A percentile compares a stretch with the other conserved stretches of the same genome.
These are phyloP conservation scores for Sugiyamaella americana DNA, from an alignment of 805 yeast species.

Conservation along the genomic window DNA sequence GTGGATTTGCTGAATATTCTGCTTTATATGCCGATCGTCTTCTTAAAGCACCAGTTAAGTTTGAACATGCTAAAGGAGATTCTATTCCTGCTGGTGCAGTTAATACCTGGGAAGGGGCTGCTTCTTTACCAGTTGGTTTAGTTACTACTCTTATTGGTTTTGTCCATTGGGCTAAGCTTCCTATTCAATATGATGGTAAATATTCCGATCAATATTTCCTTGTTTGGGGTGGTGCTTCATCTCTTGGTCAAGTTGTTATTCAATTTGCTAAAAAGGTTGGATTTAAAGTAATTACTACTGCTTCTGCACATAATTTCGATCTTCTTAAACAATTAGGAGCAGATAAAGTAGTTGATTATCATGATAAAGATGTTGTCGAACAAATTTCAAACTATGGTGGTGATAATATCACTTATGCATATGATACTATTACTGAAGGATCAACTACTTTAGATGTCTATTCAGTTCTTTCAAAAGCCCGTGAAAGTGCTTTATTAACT, in stretches of 20 bases:
- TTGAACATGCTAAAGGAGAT: slow-evolving; percentile 15
- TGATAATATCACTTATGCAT: slow-evolving; percentile 22
- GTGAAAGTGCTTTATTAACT: too few species aligned
- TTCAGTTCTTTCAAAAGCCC: too few species aligned
- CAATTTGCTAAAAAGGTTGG: slow-evolving; percentile 6
- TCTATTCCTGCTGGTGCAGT: slow-evolving; percentile 35
- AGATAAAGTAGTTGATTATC: slow-evolving; percentile 37
- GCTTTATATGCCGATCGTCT: slow-evolving; percentile 35
- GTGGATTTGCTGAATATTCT: slow-evolving; percentile 53
- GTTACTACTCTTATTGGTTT: slow-evolving; percentile 33
- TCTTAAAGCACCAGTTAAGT: slow-evolving; percentile 18
- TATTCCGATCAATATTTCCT: slow-evolving; percentile 13
- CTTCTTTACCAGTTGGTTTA: slow-evolving; percentile 15
- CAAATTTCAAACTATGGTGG: slow-evolving; percentile 34
- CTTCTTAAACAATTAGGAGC: slow-evolving; percentile 1
- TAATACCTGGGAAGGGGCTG: slow-evolving; percentile 17
- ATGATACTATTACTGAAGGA: slow-evolving; percentile 25
- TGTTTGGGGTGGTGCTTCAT: slow-evolving; percentile 9
- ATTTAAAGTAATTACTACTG: slow-evolving; percentile 4
- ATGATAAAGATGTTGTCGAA: slow-evolving; percentile 40
- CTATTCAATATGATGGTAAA: slow-evolving; percentile 32
- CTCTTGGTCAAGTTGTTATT: slow-evolving; percentile 5
- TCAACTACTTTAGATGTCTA: too few species aligned
- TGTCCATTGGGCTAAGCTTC: slow-evolving; percentile 44
- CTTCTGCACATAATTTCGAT: neutral